Evolutionary conservation across 2,329 filamentous ascomycete genomes (phyloP), one percentile per base, ranked within the genome.

Genomic region (Mariannaea elegans): DNA sequence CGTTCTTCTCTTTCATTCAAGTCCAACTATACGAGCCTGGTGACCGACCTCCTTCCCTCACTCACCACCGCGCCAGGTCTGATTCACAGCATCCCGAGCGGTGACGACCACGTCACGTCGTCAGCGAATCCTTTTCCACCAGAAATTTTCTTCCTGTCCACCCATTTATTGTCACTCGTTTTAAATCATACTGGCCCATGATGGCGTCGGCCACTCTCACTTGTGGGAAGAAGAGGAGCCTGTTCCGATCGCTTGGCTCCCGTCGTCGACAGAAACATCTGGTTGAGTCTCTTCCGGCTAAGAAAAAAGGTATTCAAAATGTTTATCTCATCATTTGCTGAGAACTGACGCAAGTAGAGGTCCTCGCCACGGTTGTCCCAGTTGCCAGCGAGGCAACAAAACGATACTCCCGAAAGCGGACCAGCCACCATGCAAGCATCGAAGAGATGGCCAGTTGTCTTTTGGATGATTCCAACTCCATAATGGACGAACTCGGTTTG

Each of bases 361-460:
- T 34, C 45, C 36, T 32, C 6, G 24, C 21, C 24, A 39, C 56
- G 14, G 3, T 44, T 24, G 39, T 46, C 12, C 34, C 42, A 10
- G 21, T 47, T 45, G 7, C 23, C 24, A 48, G 19, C 56, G 56
- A 62, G 21, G 23, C 24, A 21, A 27, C 50, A n/a, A 59, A 49
- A 27, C 52, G 62, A 64, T 16, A 36, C 8, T 24, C 57, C 38
- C 61, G 61, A 59, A 56, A 62, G 48, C 58, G 54, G 36, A 19
- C 48, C 24, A 52, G 58, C 32, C 24, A 27, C 12, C 44, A 52
- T 19, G 58, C 34, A 7, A 60, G 34, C 42, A 62, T 72, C 18
- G 69, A 73, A 7, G 65, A 69, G 47, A 69, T 75, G 51, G 73
- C 72, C n/a, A 75, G 72, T 27, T 68, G 68, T 27, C 50, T 74